phyloP scores from a whole-genome alignment of 306 rosid species.

The Medicago ruthenica region DNA sequence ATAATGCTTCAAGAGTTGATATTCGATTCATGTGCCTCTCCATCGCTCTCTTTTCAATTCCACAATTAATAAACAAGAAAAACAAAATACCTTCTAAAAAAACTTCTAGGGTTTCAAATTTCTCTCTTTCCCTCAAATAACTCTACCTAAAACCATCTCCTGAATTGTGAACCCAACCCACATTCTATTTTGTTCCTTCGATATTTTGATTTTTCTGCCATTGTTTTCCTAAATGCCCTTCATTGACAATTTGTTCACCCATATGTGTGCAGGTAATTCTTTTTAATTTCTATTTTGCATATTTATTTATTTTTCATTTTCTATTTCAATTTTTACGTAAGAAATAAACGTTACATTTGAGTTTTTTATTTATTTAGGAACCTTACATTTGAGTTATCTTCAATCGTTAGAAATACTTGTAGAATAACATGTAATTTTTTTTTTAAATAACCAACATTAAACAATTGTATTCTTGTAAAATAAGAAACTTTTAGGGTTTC shows the following conservation, averaged over 20 bases:
- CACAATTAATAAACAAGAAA: not conserved
- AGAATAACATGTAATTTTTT: too few relatives aligned
- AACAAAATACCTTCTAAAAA: not conserved
- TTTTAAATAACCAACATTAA: not conserved
- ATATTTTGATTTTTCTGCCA: conserved; percentile 14
- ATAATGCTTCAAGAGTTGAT: not conserved
- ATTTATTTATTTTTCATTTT: not conserved
- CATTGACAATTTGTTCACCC: conserved; percentile 31
- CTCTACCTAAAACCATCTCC: not conserved
- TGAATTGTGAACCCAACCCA: not conserved
- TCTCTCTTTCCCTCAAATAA: not conserved
- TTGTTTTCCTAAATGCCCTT: conserved; percentile 11
- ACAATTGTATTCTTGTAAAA: not conserved
- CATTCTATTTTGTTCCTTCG: conserved; percentile 20
- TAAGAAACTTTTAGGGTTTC: too few relatives aligned
- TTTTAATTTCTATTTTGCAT: not conserved
- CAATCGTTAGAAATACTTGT: too few relatives aligned
- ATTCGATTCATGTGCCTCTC: not conserved
- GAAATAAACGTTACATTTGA: conserved; percentile 9
- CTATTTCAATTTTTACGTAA: conserved; percentile 5
- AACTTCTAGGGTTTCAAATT: conserved; percentile 45
- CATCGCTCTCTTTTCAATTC: conserved; percentile 14
- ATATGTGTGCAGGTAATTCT: conserved; percentile 44
- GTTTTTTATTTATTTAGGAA: not conserved
- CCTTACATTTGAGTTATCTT: not conserved